Evolutionary conservation across 805 yeast genomes (phyloP), one percentile per base, ranked within the genome.

Genomic region (Candida nitratophila): DNA sequence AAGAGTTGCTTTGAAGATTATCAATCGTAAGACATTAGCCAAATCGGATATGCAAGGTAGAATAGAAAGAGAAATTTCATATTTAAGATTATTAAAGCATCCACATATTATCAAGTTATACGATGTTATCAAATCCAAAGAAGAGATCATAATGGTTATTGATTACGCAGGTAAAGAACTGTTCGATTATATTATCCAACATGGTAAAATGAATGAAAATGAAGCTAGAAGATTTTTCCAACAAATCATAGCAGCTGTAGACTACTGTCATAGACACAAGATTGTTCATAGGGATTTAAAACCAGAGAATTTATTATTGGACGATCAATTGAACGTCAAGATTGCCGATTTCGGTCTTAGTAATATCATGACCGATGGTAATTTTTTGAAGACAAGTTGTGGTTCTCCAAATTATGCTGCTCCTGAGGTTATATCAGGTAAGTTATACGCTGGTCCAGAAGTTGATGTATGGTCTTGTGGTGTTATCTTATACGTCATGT

Each of bases 391-490:
- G 60, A 90, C 98, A 2, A 81, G 90, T 53, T 91, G 98, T 68
- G 98, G 98, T 4, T 84, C 95, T 8, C 98, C 98, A 44, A 91
- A 91, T 60, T 90, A 90, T 63, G 97, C 98, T 6, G 97, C 98
- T 0, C 98, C 98, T 1, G 98, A 90, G 65, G 97, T 90, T 26
- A 90, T 90, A 46, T 80, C 90, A 48, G 97, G 97, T 31, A 88
- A 91, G 61, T 72, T 91, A 43, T 91, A 90, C 55, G 98, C 97
- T 2, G 98, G 98, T 10, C 97, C 98, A 3, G 97, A 91, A 65
- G 97, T 91, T 40, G 98, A 90, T 63, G 96, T 90, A 44, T 90
- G 98, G 98, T 85, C 95, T 0, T 86, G 96, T 59, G 98, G 98
- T 56, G 97, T 91, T 34, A 89, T 91, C 40, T 70, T 90, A 44